Base-by-base conservation (phyloP, 1,139 yeast species). In the Nakaseomyces glabratus region DNA sequence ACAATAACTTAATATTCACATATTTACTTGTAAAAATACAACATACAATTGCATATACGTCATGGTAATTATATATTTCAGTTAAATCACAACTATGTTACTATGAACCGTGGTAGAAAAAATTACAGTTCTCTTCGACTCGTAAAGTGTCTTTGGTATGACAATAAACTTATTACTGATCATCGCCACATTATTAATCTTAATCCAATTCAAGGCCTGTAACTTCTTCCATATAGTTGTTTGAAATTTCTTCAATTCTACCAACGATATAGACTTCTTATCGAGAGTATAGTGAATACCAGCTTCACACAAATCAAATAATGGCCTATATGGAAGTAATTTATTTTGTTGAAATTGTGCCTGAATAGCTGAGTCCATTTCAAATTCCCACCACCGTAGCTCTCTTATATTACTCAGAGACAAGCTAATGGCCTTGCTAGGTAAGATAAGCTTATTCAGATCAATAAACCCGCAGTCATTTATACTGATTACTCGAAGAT, bases 371-470 rank as follows among this genome's bases (percentile, higher is more conserved):
- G n/a, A n/a, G n/a, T n/a, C n/a, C n/a, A n/a, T n/a, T n/a, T 81
- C 93, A 22, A 44, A 28, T 12, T 45, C 38, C 57, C 57, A 55
- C 60, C 60, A 55, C 13, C 14, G 38, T 11, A 55, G 11, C 3
- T 25, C 33, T 2, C 32, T 28, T 2, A 43, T 30, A 12, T 47
- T 38, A 13, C 37, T 38, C 5, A 54, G 33, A 2, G 35, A 36
- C 20, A 55, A 30, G 10, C 36, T 30, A 15, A 36, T 33, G 21
- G 55, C 49, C 7, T 24, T 38, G 6, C 22, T 24, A 12, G 60
- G 60, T 12, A 55, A 15, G 10, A 46, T 37, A 2, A 51, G 17
- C 20, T 34, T 35, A 29, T 51, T 52, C 16, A 55, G 35, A 37
- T 54, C 55, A 11, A 54, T 19, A 6, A 29, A 16, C 4, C 36